Percentiles rank a stretch among this genome's conserved stretches.
These are phyloP conservation scores for Zygoascus tannicola DNA, from an alignment of 805 yeast genomes.

Conservation along the genomic window DNA sequence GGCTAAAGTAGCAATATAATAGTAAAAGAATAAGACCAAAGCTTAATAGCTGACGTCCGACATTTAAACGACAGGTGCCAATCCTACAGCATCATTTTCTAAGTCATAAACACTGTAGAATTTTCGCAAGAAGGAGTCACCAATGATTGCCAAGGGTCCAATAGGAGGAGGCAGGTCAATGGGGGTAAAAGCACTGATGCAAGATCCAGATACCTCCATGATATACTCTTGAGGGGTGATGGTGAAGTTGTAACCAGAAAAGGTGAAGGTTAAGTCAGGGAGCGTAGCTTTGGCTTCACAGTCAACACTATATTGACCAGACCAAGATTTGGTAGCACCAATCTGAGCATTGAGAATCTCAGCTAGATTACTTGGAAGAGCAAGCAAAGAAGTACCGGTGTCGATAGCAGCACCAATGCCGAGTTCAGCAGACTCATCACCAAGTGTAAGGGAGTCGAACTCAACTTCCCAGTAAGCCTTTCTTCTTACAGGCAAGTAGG, in stretches of 20 bases:
- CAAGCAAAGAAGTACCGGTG: slow-evolving; percentile 95
- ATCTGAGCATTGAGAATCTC: slow-evolving; percentile 91
- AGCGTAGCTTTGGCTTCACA: slow-evolving; percentile 75
- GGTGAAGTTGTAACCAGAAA: slow-evolving; percentile 86
- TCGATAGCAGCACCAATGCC: slow-evolving; percentile 95
- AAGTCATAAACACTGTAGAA: slow-evolving; percentile 91
- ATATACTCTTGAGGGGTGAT: slow-evolving; percentile 86
- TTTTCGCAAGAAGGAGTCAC: slow-evolving; percentile 94
- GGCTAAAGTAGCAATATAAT: no score
- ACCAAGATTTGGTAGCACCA: slow-evolving; percentile 96
- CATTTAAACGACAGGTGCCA: slow-evolving; percentile 54
- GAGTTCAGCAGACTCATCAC: slow-evolving; percentile 82
- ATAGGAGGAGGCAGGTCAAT: slow-evolving; percentile 97
- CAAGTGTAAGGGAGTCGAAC: slow-evolving; percentile 82
- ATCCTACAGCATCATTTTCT: slow-evolving; percentile 86
- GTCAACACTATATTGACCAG: slow-evolving; percentile 91
- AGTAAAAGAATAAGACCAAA: no score
- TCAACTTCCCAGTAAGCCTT: slow-evolving; percentile 99
- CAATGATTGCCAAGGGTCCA: slow-evolving; percentile 92
- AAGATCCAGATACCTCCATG: slow-evolving; percentile 87
- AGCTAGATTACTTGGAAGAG: slow-evolving; percentile 90
- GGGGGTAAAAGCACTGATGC: slow-evolving; percentile 94
- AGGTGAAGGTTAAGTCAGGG: slow-evolving; percentile 87
- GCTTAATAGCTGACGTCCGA: no score
- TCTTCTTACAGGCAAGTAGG: slow-evolving; percentile 97